Conservation (phyloP, 768 basidiomycete genomes). For the Mycena crocata region DNA sequence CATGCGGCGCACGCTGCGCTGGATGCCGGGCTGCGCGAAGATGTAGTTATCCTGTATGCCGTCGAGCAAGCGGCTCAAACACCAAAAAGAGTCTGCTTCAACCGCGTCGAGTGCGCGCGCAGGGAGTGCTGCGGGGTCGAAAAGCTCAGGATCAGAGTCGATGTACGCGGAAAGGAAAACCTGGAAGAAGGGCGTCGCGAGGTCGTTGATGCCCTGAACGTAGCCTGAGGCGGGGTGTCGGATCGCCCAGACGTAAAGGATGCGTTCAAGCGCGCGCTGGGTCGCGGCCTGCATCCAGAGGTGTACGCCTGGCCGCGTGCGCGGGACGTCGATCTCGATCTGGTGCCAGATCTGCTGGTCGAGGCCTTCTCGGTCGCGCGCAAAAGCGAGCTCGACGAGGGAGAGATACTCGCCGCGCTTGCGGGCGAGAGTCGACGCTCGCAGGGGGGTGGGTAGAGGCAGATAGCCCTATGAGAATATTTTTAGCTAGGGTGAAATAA, state of each 20-base stretch:
- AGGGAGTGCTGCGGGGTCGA: conserved; percentile 84
- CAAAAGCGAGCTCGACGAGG: conserved; percentile 90
- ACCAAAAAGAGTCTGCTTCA: conserved; percentile 99
- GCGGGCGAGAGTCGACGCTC: conserved; percentile 48
- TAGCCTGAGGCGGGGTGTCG: conserved; percentile 98
- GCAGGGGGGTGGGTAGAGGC: conserved; percentile 59
- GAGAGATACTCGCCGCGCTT: conserved; percentile 94
- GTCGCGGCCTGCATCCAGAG: conserved; percentile 93
- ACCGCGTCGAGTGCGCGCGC: conserved; percentile 80
- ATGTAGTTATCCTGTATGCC: conserved; percentile 99
- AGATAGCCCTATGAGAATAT: conserved; percentile 80
- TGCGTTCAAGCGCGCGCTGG: conserved; percentile 93
- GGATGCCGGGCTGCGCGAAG: conserved; percentile 95
- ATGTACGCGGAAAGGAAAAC: conserved; percentile 97
- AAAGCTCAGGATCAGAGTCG: conserved; percentile 90
- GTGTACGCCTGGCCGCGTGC: conserved; percentile 90
- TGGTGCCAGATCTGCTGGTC: conserved; percentile 99
- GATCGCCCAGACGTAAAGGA: conserved; percentile 99
- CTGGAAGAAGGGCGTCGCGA: conserved; percentile 97
- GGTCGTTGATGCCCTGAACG: conserved; percentile 99
- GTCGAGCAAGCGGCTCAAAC: conserved; percentile 92
- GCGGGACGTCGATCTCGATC: conserved; percentile 97
- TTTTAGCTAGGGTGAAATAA: conserved; percentile 15
- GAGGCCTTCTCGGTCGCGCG: conserved; percentile 83
- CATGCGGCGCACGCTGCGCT: conserved; percentile 93